Base-by-base conservation (phyloP, 306 rosid species). In the Prunus fruticosa region DNA sequence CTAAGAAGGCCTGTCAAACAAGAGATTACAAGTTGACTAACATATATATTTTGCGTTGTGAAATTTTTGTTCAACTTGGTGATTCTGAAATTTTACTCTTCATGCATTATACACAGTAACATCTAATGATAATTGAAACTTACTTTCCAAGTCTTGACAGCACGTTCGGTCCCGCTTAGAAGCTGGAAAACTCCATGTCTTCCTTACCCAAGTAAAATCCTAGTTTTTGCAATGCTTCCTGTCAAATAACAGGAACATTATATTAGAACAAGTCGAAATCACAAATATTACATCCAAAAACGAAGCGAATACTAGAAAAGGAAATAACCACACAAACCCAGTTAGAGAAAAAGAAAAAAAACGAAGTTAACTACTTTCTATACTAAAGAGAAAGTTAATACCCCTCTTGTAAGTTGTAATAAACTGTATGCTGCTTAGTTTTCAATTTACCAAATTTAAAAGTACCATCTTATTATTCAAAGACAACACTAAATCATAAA, bases 81-180 rank as follows among this genome's bases (percentile, higher is more conserved):
- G 70, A 34, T 34, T 34, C 41, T 47, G 19, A 50, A 46, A 20
- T 30, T 14, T 47, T 51, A 47, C 47, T 54, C 61, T 43, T 72
- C 46, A 15, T 11, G 46, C 2, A 53, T 53, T 18, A 41, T 47
- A 22, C 63, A 4, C 5, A 30, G 34, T 30, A 30, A 30, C 6
- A 82, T 22, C 64, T 49, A 27, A 23, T 27, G 71, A 56, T 70
- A 43, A 64, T 71, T 32, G 79, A 53, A 64, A 87, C 97, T 82
- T 84, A 92, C 99, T 80, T 95, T 97, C 99, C 97, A 95, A 68
- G 99, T 95, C 87, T 88, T 95, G 66, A 95, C 97, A 13, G 97
- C 99, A 62, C 92, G 93, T 67, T 95, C 97, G 5, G 99, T 92
- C 74, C 96, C 97, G 71, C 82, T 84, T 50, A 83, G 88, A 95